A percentile compares a stretch with the other conserved stretches of the same genome.
These are phyloP conservation scores for Venturia aucupariae DNA, from an alignment of 2,329 filamentous ascomycete genomes.

Conservation along the genomic window DNA sequence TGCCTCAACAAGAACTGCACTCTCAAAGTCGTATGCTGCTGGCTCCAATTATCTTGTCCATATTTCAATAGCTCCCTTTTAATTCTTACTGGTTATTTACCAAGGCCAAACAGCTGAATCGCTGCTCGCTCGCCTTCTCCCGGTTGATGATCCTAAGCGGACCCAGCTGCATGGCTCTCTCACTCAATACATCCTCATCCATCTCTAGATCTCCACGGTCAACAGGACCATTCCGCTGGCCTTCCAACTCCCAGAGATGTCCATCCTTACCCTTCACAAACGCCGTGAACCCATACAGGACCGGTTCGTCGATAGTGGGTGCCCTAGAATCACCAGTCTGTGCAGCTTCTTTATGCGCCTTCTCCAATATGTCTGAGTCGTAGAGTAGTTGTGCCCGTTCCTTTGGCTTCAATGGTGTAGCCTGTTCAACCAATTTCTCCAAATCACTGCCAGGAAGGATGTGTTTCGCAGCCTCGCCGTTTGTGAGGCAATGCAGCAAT, in stretches of 20 bases:
- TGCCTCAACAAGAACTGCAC: no score
- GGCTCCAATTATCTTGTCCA: no score
- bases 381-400: constrained; percentile 45
- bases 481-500: constrained; percentile 45
- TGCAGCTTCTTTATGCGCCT: constrained; percentile 35
- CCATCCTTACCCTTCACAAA: constrained; percentile 39
- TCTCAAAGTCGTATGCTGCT: no score
- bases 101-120: constrained; percentile 38
- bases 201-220: constrained; percentile 32
- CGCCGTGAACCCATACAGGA: constrained; percentile 30
- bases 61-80: no score
- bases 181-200: constrained; percentile 37
- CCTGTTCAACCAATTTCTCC: constrained; percentile 35
- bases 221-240: constrained; percentile 35
- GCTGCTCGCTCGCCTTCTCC: constrained; percentile 28
- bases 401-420: constrained; percentile 34
- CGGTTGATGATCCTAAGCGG: constrained; percentile 31
- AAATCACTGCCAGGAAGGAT: constrained; percentile 36
- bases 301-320: constrained; percentile 23
- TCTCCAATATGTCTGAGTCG: constrained; percentile 36
- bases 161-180: constrained; percentile 33
- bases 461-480: constrained; percentile 36
- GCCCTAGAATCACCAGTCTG: constrained; percentile 31
- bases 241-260: constrained; percentile 40
- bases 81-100: no score